A percentile compares a stretch with the other conserved stretches of the same genome.
Conservation (phyloP, 2,329 filamentous ascomycete genomes). For the Sarocladiaceae sp. region DNA sequence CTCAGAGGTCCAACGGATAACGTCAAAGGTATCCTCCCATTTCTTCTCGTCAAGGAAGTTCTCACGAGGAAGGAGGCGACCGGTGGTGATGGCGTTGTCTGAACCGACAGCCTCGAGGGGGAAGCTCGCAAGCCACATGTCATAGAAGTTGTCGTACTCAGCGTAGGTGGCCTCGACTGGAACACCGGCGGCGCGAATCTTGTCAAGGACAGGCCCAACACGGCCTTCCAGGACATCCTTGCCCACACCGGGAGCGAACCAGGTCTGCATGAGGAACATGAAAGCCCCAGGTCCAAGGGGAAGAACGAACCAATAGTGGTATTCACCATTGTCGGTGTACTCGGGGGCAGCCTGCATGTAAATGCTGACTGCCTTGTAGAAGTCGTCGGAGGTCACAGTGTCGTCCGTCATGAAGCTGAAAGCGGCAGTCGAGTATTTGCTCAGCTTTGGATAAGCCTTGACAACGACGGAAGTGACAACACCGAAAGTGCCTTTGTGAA, state of each 20-base stretch:
- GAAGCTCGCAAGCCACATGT: slow-evolving; percentile 1
- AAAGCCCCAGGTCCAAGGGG: neutral
- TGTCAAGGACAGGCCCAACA: neutral
- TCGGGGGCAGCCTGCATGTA: slow-evolving; percentile 3
- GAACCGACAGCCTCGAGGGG: neutral
- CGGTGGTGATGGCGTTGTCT: slow-evolving; percentile 3
- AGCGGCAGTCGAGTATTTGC: neutral
- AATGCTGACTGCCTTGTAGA: neutral
- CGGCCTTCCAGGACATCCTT: neutral
- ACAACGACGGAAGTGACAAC: slow-evolving; percentile 15
- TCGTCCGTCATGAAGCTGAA: slow-evolving; percentile 3
- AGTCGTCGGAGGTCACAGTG: neutral
- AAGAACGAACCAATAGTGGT: slow-evolving; percentile 8
- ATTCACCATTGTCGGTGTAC: slow-evolving; percentile 5
- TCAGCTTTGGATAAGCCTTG: slow-evolving; percentile 13
- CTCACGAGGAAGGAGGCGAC: slow-evolving; percentile 1
- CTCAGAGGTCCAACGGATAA: slow-evolving; percentile 5
- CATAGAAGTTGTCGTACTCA: neutral
- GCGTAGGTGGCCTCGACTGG: neutral
- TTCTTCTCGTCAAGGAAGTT: neutral
- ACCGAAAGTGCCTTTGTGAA: slow-evolving; percentile 23
- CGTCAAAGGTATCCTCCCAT: neutral
- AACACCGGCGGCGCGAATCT: slow-evolving; percentile 1
- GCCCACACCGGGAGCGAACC: slow-evolving; percentile 3
- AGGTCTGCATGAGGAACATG: slow-evolving; percentile 3